A percentile compares a stretch with the other conserved stretches of the same genome.
These are phyloP conservation scores for Spinacia oleracea DNA, from an alignment of 179 eudicot genomes.

Conservation along the genomic window DNA sequence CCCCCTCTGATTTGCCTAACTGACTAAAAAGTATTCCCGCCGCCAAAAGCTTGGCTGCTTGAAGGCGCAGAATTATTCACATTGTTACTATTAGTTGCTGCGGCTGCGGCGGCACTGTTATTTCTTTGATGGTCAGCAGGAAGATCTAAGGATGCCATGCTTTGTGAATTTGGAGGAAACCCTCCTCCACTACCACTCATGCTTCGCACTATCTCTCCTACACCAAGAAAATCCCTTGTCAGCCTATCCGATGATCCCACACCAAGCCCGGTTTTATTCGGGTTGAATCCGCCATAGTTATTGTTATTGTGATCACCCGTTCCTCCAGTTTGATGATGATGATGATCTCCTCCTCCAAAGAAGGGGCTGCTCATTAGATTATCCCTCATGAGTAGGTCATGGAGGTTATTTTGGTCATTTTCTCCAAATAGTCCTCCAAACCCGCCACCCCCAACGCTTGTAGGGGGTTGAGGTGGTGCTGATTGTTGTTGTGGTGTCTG, in stretches of 20 bases:
- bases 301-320: conserved; percentile 18
- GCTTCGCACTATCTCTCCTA: conserved; percentile 53
- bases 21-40: conserved; percentile 33
- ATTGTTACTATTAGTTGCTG: conserved; percentile 15
- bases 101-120: background rate
- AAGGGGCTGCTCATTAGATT: conserved; percentile 27
- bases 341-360: conserved; percentile 26
- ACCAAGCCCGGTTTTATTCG: conserved; percentile 26
- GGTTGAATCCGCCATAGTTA: conserved; percentile 33
- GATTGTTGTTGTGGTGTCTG: conserved; percentile 20
- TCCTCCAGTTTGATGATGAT: background rate
- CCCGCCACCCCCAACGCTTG: conserved; percentile 13
- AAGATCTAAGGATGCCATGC: conserved; percentile 9
- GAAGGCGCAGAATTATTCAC: conserved; percentile 8
- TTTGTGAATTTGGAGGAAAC: conserved; percentile 25
- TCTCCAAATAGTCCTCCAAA: conserved; percentile 30
- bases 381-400: conserved; percentile 34
- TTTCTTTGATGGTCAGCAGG: conserved; percentile 1
- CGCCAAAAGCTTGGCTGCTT: conserved; percentile 33
- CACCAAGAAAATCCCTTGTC: conserved; percentile 56
- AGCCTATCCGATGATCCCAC: conserved; percentile 36
- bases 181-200: conserved; percentile 48
- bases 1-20: conserved; percentile 3
- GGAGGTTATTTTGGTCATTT: conserved; percentile 38
- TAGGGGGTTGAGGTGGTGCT: conserved; percentile 18